Base-by-base conservation (phyloP, 768 basidiomycete species). In the Lactarius indigo region DNA sequence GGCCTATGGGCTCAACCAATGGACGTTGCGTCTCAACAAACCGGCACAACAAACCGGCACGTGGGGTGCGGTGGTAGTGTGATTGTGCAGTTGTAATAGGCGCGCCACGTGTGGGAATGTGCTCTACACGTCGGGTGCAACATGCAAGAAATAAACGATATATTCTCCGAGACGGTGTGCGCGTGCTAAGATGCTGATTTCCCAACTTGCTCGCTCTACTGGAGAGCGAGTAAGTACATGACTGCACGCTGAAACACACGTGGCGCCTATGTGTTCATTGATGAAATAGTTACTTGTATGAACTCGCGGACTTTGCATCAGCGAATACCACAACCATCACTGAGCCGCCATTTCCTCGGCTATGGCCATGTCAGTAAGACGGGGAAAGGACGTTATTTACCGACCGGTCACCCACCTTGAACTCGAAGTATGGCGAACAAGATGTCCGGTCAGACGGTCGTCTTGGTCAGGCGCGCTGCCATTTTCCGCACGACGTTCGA, bases 241-340 rank as follows among this genome's bases (percentile, higher is more conserved):
- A 10, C 20, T 44, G 20, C 42, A n/a, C 42, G 10, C 20, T 0
- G 18, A 9, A 9, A 44, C 3, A 44, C 9, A n/a, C 20, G n/a
- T 41, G 20, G 42, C 18, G 20, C 28, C 26, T 8, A 10, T 26
- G 23, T 9, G 1, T 30, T 28, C 59, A 59, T 30, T 31, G 28
- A 44, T 10, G 18, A 44, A 44, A 18, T n/a, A 12, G 18, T n/a
- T 10, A 42, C 42, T 31, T 13, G 17, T 33, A 31, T 20, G 59
- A 47, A 31, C 33, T 50, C 33, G 44, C 35, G 57, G 57, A 26
- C 47, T 28, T 7, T 13, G n/a, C 50, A 26, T 54, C 50, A 9
- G 61, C 44, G 23, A 61, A 61, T 18, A 54, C 26, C 35, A 61
- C 47, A 15, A 54, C 61, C 50, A 61, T 39, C 61, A 39, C 47